These are phyloP conservation scores for Backusella luteola DNA, from an alignment of 192 early-diverging fungal genomes.

Conservation along the genomic window DNA sequence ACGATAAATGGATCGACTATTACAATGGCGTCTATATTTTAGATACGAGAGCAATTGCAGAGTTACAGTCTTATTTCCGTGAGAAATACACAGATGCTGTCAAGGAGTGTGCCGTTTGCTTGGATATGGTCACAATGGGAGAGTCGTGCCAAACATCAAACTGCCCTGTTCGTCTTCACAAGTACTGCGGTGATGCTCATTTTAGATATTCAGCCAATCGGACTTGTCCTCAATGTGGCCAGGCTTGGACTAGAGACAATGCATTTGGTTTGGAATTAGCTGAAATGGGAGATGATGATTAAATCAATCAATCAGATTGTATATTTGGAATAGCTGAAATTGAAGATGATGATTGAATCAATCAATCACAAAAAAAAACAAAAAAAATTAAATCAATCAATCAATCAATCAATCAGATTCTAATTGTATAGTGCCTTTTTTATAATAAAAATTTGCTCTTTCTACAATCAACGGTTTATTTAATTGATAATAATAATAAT, in stretches of 20 bases:
- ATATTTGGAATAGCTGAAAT: no score
- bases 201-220: slow-evolving; percentile 30
- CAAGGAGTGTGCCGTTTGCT: slow-evolving; percentile 63
- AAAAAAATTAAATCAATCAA: no score
- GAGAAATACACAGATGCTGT: slow-evolving; percentile 61
- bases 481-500: background rate
- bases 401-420: no score
- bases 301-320: no score
- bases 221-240: slow-evolving; percentile 33
- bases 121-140: slow-evolving; percentile 61
- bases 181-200: slow-evolving; percentile 49
- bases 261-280: slow-evolving; percentile 10
- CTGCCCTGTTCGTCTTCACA: slow-evolving; percentile 51
- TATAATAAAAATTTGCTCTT: no score
- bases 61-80: slow-evolving; percentile 61
- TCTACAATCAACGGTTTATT: no score
- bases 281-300: background rate
- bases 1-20: slow-evolving; percentile 49
- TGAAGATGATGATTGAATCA: no score
- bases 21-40: slow-evolving; percentile 52
- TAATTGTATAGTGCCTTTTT: no score
- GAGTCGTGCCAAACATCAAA: slow-evolving; percentile 40
- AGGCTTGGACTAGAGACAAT: slow-evolving; percentile 23
- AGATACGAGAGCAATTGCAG: slow-evolving; percentile 55
- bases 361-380: no score